Evolutionary conservation across 768 basidiomycete species (phyloP), one percentile per base, ranked within the genome.

Genomic region (Kondoa subrosea): DNA sequence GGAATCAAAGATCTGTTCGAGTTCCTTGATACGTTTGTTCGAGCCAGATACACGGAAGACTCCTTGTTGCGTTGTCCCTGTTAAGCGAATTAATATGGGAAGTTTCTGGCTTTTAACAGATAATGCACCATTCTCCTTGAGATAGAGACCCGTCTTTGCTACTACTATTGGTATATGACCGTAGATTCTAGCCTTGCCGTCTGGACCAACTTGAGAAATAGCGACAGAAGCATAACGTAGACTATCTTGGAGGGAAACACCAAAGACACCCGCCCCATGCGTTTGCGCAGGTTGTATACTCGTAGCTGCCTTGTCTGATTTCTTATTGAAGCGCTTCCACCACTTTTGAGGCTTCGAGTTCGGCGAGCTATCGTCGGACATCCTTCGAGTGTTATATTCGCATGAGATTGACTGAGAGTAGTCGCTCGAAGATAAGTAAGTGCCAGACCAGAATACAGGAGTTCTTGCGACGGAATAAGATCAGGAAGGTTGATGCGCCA

Each of bases 21-120:
- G 83, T 26, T 96, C 91, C 67, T 90, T 86, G 89, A 93, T 99
- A 40, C 93, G 85, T 77, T 88, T 92, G 69, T 83, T 86, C 50
- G 90, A 92, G n/a, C 93, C 93, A 70, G 85, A 95, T 31, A 97
- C 87, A 61, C 95, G 88, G 77, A 99, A 99, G 0, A 88, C 89
- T 21, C 93, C 93, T 71, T 87, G 84, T 12, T 92, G 84, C 78
- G 92, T 90, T 21, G 92, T 96, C 25, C 90, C 91, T 77, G 73
- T 2, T 57, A n/a, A n/a, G n/a, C n/a, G n/a, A n/a, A n/a, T n/a
- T n/a, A n/a, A n/a, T n/a, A n/a, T n/a, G n/a, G 1, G 58, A 60
- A 15, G 63, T 1, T 16, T 31, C 25, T 27, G 12, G 59, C 26
- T 34, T 32, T 3, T 2, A 17, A 21, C 15, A 31, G 34, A 17